A percentile compares a stretch with the other conserved stretches of the same genome.
Evolutionary conservation across 1,139 yeast genomes (phyloP).

Genomic region (Yamadazyma dushanensis): DNA sequence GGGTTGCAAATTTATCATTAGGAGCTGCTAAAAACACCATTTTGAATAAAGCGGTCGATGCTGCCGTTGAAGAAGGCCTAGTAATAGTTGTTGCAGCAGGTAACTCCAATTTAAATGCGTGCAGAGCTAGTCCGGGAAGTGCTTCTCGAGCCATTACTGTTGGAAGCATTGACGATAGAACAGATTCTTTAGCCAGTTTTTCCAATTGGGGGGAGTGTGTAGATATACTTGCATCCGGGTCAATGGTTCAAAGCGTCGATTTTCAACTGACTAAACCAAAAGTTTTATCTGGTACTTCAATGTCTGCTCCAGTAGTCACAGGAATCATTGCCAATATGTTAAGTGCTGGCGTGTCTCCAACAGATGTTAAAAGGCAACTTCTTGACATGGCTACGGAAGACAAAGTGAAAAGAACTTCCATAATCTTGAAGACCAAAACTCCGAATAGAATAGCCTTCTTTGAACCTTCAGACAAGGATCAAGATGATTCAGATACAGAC

Average conservation of each 20-base stretch:
- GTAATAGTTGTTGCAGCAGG: constrained; percentile 91
- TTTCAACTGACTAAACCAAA: constrained; percentile 31
- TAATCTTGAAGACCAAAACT: constrained; percentile 31
- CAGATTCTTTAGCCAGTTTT: constrained; percentile 68
- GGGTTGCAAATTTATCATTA: constrained; percentile 78
- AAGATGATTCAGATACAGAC: constrained; percentile 14
- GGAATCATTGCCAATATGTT: constrained; percentile 68
- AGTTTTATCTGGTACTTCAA: constrained; percentile 77
- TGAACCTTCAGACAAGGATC: constrained; percentile 2
- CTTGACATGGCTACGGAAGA: constrained; percentile 35
- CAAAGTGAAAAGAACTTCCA: constrained; percentile 34
- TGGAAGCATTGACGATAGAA: constrained; percentile 79
- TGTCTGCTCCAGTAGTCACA: constrained; percentile 81
- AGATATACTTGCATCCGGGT: constrained; percentile 82
- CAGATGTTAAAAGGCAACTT: constrained; percentile 39
- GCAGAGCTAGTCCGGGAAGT: constrained; percentile 79
- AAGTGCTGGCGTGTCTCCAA: constrained; percentile 55
- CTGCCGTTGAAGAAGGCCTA: constrained; percentile 68
- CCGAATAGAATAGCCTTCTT: constrained; percentile 40
- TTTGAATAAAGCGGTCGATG: constrained; percentile 71
- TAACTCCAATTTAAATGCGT: constrained; percentile 74
- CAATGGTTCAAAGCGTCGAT: constrained; percentile 53
- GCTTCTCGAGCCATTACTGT: constrained; percentile 72
- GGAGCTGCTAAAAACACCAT: constrained; percentile 70
- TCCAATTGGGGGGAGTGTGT: constrained; percentile 91